These are phyloP conservation scores for Termitomyces sp. DNA, from an alignment of 768 basidiomycete species.

Conservation along the genomic window DNA sequence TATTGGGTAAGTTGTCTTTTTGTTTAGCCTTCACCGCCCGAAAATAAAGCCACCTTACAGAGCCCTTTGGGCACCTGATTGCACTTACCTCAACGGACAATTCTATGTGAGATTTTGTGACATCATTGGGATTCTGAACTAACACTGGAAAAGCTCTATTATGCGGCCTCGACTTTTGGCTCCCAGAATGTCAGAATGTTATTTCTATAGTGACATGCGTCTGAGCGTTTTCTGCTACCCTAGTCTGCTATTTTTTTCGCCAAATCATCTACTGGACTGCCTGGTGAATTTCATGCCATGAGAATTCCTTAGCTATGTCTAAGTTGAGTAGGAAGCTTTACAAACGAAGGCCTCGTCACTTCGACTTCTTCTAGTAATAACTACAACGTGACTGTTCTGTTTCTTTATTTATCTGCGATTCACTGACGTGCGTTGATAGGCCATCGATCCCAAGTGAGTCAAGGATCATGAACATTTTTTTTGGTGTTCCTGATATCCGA, in stretches of 20 bases:
- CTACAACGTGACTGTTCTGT: constrained; percentile 31
- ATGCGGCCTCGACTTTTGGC: constrained; percentile 49
- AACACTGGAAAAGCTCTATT: constrained; percentile 37
- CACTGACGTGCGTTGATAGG: background rate
- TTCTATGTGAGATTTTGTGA: constrained; percentile 19
- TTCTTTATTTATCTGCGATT: background rate
- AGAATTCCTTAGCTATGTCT: background rate
- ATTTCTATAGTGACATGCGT: background rate
- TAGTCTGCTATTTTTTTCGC: constrained; percentile 52
- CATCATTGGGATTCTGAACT: background rate
- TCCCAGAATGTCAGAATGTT: constrained; percentile 35
- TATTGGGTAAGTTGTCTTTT: constrained; percentile 28
- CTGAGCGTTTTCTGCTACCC: background rate
- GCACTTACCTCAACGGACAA: constrained; percentile 23
- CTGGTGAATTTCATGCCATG: constrained; percentile 20
- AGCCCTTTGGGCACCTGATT: constrained; percentile 34
- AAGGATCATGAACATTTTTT: background rate
- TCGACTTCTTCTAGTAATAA: constrained; percentile 31
- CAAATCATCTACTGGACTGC: constrained; percentile 41
- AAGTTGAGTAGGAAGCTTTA: constrained; percentile 29
- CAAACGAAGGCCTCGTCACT: constrained; percentile 41
- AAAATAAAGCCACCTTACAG: constrained; percentile 12
- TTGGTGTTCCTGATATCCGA: background rate
- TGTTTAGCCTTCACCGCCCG: background rate
- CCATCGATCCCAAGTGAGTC: constrained; percentile 9